These are phyloP conservation scores for Retiboletus fuscus DNA, from an alignment of 1,284 basidiomycete species.

Conservation along the genomic window DNA sequence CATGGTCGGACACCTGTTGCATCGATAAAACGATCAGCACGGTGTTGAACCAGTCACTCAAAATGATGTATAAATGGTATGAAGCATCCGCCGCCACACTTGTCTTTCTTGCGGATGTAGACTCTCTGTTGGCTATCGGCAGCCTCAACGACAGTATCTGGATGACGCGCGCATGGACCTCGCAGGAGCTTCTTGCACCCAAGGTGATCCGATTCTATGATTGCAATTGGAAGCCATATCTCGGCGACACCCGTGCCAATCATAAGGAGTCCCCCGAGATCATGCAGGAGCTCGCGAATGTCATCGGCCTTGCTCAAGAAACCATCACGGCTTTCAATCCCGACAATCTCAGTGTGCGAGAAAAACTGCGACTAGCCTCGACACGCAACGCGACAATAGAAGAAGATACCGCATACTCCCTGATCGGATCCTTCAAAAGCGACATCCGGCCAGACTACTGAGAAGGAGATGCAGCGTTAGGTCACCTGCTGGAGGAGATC, in stretches of 20 bases:
- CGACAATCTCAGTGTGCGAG: too few relatives aligned
- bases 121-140: not conserved
- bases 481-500: constrained; percentile 30
- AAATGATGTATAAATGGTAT: not conserved
- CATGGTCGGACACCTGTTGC: constrained; percentile 24
- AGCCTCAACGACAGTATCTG: constrained; percentile 10
- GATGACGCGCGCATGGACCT: too few relatives aligned
- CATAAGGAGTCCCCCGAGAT: constrained; percentile 25
- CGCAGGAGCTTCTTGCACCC: too few relatives aligned
- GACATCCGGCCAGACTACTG: constrained; percentile 23
- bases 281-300: too few relatives aligned
- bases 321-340: too few relatives aligned
- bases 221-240: constrained; percentile 24
- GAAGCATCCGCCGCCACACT: constrained; percentile 16
- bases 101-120: not conserved
- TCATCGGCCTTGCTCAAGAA: too few relatives aligned
- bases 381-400: not conserved
- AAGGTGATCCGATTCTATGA: constrained; percentile 9
- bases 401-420: not conserved
- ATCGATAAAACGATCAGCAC: constrained; percentile 18
- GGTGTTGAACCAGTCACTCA: constrained; percentile 10
- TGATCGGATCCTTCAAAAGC: too few relatives aligned
- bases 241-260: constrained; percentile 11
- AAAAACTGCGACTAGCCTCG: not conserved
- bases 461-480: constrained; percentile 28